Evolutionary conservation across 768 basidiomycete genomes (phyloP), one percentile per base, ranked within the genome.

Genomic region (Suillus decipiens): DNA sequence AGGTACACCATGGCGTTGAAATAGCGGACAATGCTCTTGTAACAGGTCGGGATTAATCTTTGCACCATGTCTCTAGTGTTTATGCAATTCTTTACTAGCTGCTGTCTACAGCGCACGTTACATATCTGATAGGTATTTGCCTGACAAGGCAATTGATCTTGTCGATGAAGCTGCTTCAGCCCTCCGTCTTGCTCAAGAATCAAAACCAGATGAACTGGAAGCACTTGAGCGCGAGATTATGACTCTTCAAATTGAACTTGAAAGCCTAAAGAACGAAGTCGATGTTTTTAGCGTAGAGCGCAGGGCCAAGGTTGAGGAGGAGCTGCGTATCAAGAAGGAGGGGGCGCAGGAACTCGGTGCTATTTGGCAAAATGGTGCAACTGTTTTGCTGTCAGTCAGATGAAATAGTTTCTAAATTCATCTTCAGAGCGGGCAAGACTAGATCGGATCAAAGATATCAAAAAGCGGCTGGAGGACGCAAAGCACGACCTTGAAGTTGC

Each of bases 111-210:
- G 86, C 7, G 86, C 92, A 28, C 85, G 93, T 19, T 96, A 96
- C 70, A 89, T 96, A 66, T 89, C 93, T 0, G 92, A 94, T 72
- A 84, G 94, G 4, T 95, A 86, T 73, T 82, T 96, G 1, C 95
- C 95, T 0, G 95, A 97, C 76, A 96, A 96, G 72, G 90, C 92
- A 11, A 92, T 94, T 48, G 93, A 96, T 73, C 82, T 97, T 3
- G 86, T 98, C 1, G 96, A 99, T 74, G 96, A 98, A 75, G 95
- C 95, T 3, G 91, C 93, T 1, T 92, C 92, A 2, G 83, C 93
- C 0, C 80, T 98, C 5, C 86, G 93, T 0, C 85, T 97, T 4
- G 91, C 94, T 0, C 95, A 95, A 70, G 93, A 95, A 71, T 89
- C 86, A 37, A 93, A 95, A 70, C 95, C 95, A 0, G 90, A 93